Base-by-base conservation (phyloP, 441 rosid species). In the Oxalis stricta region DNA sequence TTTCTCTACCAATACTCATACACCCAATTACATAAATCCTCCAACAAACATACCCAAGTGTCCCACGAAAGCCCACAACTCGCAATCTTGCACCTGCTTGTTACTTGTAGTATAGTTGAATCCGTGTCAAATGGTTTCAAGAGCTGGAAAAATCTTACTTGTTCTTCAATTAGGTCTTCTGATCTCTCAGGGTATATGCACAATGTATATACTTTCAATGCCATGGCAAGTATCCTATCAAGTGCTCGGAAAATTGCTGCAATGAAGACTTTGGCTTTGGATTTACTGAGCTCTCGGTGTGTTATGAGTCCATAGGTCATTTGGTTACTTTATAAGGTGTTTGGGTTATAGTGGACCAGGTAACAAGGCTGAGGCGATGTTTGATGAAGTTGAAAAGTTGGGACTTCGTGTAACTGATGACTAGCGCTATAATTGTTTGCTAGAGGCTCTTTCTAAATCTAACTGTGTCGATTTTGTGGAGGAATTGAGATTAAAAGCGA, bases 241-340 rank as follows among this genome's bases (percentile, higher is more conserved):
- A 61, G 72, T 76, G 96, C 84, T 89, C 94, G 94, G 80, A 88
- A 75, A 62, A 80, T 69, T 68, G 83, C 77, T 73, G 57, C 61
- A 65, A 54, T 89, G 68, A 78, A 48, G 59, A 49, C 5, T 55
- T 64, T 89, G 58, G 74, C 59, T 1, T 22, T 29, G 26, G 71
- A 78, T 30, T 59, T 77, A 45, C 33, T 79, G 14, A 56, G 21
- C 57, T 77, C 92, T 6, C 53, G 63, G 1, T 85, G 92, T 58
- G 30, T 38, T 15, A 77, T 89, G 79, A 63, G 73, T 6, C 92
- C 94, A 5, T n/a, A 94, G 95, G 4, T 75, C 94, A 28, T 64
- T 89, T 57, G 98, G 97, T 2, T 82, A 62, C 58, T 61, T 89
- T 1, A 35, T 89, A 56, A 66, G 94, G 71, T 82, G 95, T 59